These are phyloP conservation scores for Dendrothele bispora DNA, from an alignment of 768 basidiomycete genomes.

Conservation along the genomic window DNA sequence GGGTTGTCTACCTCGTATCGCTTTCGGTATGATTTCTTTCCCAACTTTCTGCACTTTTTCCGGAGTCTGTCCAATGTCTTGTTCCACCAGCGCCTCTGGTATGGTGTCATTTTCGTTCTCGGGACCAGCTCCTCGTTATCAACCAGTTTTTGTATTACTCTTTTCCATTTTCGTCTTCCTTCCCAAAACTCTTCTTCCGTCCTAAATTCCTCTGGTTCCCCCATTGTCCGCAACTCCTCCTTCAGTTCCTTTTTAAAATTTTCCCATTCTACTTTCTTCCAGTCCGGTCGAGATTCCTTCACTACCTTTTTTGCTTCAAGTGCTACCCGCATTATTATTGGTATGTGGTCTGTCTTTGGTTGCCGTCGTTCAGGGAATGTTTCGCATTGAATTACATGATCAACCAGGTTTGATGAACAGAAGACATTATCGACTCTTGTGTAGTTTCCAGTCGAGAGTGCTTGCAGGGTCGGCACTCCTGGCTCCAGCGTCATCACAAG, in stretches of 20 bases:
- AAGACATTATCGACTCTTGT: not conserved
- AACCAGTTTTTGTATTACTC: not conserved
- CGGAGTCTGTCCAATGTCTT: slow-evolving; percentile 3
- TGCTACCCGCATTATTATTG: no score
- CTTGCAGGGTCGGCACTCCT: slow-evolving; percentile 23
- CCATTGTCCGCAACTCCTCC: no score
- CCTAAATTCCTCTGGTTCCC: no score
- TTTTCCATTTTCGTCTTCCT: not conserved
- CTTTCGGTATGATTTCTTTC: not conserved
- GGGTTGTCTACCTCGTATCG: slow-evolving; percentile 2
- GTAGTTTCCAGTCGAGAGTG: slow-evolving; percentile 16
- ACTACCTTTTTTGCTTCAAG: no score
- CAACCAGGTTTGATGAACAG: not conserved
- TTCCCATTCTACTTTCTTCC: no score
- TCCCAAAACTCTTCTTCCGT: not conserved
- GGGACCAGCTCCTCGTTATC: no score
- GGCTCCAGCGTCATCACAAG: slow-evolving; percentile 28
- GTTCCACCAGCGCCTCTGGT: slow-evolving; percentile 14
- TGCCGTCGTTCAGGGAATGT: not conserved
- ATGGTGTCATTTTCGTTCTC: no score
- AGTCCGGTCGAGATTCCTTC: no score
- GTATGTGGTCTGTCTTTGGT: not conserved
- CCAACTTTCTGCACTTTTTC: not conserved
- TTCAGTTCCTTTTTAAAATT: no score
- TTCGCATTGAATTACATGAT: not conserved